Evolutionary conservation across 2,329 filamentous ascomycete species (phyloP), one percentile per base, ranked within the genome.

Genomic region (Zymoseptoria ardabiliae): DNA sequence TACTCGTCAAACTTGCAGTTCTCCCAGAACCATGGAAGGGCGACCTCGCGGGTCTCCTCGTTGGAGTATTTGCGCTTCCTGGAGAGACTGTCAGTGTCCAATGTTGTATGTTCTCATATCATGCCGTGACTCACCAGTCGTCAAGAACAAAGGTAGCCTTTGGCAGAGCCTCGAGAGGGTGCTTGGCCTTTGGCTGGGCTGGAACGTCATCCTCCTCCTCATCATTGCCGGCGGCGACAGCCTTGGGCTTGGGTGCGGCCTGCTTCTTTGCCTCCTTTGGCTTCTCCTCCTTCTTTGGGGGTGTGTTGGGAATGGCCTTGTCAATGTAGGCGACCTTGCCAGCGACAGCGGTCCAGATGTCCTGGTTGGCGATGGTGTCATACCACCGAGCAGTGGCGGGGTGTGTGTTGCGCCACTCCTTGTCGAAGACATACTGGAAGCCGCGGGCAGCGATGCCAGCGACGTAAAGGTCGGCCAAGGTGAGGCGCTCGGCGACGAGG

Each of bases 11-110:
- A 87, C 74, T 94, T 93, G 79, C 86, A 85, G 78, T 95, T 91
- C 81, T 97, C 87, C 93, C 93, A 99, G 87, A 99, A 97, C 89
- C 89, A 97, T 77, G 93, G 92, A 72, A 97, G 82, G 71, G 93
- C 91, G 66, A 82, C 87, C 66, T 86, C 81, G 59, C 85, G 84
- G 69, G 90, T 92, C 66, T 97, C 91, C 76, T 88, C 85, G 86
- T 99, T 99, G 73, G 94, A 99, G 86, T 96, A 99, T 78, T 90
- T 87, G 74, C 94, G 91, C 89, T 99, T 99, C 70, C 69, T 70
- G 54, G 23, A 51, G 35, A 22, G 5, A 48, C 35, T 28, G 58
- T 62, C 17, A 65, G 59, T 53, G 17, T 19, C n/a, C 41, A 10
- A 10, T 54, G 19, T 17, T 58, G 22, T 19, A 53, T 23, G 23